Conservation (phyloP, 2,329 filamentous ascomycete genomes). For the Dactylellina haptotyla region DNA sequence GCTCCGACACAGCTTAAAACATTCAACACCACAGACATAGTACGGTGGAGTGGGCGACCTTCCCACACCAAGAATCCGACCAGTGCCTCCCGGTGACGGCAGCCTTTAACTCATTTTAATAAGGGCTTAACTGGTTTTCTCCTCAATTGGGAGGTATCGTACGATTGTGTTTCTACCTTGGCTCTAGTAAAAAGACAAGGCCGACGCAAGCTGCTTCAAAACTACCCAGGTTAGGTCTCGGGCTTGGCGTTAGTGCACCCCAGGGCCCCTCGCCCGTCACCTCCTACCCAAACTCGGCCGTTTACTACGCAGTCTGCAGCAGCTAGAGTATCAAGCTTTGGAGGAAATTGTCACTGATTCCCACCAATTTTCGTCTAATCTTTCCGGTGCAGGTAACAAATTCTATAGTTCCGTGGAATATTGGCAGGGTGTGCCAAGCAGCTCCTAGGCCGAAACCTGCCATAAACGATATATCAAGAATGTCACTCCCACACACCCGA, state of each 20-base stretch:
- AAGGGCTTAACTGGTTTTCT: background rate
- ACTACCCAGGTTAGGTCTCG: slow-evolving; percentile 10
- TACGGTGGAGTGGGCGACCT: no score
- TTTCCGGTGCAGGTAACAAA: slow-evolving; percentile 14
- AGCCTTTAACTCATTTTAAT: background rate
- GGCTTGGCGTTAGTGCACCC: slow-evolving; percentile 33
- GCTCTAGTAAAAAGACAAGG: slow-evolving; percentile 24
- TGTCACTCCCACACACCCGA: slow-evolving; percentile 25
- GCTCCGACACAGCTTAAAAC: slow-evolving; percentile 54
- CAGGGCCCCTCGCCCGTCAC: background rate
- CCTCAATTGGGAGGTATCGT: slow-evolving; percentile 36
- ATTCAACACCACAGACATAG: slow-evolving; percentile 44
- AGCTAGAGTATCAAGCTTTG: slow-evolving; percentile 25
- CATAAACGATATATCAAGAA: slow-evolving; percentile 51
- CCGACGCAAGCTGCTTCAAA: slow-evolving; percentile 47
- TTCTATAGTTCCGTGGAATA: slow-evolving; percentile 7
- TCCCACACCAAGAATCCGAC: no score
- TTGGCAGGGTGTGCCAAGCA: slow-evolving; percentile 39
- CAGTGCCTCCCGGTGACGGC: slow-evolving; percentile 7
- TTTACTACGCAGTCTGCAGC: slow-evolving; percentile 26
- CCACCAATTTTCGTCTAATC: slow-evolving; percentile 34
- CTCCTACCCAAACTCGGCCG: background rate
- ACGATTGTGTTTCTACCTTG: slow-evolving; percentile 42
- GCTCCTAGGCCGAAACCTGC: slow-evolving; percentile 35
- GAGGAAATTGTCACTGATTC: slow-evolving; percentile 8